Conservation (phyloP, 306 rosid species). For the Sechiopsis laciniata region DNA sequence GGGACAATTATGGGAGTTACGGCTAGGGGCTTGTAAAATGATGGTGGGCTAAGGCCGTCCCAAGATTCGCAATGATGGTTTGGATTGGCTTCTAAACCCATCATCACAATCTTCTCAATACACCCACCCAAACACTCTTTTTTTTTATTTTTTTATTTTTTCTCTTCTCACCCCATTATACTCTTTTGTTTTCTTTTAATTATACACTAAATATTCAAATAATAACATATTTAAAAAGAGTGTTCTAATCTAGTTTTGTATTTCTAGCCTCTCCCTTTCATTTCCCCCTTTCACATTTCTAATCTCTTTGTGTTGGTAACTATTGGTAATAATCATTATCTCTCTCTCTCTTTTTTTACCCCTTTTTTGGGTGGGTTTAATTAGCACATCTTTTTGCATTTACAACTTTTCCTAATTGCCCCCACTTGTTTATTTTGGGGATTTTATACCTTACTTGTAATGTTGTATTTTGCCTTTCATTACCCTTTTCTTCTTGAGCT, state of each 20-base stretch:
- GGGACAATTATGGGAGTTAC: constrained; percentile 66
- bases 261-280: constrained; percentile 27
- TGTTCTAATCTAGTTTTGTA: constrained; percentile 31
- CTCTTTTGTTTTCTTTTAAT: constrained; percentile 22
- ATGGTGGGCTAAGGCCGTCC: constrained; percentile 97
- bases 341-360: constrained; percentile 23
- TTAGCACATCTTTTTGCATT: constrained; percentile 18
- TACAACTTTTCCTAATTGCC: constrained; percentile 1
- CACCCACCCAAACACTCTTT: constrained; percentile 15
- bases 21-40: constrained; percentile 80
- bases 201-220: constrained; percentile 28
- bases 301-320: constrained; percentile 40
- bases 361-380: constrained; percentile 26
- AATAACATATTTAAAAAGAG: too few species aligned
- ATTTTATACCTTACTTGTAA: constrained; percentile 20
- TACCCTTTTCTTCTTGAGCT: not conserved
- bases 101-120: constrained; percentile 30
- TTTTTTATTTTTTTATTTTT: too few species aligned
- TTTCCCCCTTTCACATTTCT: constrained; percentile 21
- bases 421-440: constrained; percentile 23
- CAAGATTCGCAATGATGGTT: constrained; percentile 99
- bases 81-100: constrained; percentile 89
- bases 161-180: not conserved
- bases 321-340: constrained; percentile 49
- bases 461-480: constrained; percentile 5